Percentiles rank a stretch among this genome's conserved stretches.
Conservation (phyloP, 202 grass and related monocot genomes). For the Alloteropsis angusta region DNA sequence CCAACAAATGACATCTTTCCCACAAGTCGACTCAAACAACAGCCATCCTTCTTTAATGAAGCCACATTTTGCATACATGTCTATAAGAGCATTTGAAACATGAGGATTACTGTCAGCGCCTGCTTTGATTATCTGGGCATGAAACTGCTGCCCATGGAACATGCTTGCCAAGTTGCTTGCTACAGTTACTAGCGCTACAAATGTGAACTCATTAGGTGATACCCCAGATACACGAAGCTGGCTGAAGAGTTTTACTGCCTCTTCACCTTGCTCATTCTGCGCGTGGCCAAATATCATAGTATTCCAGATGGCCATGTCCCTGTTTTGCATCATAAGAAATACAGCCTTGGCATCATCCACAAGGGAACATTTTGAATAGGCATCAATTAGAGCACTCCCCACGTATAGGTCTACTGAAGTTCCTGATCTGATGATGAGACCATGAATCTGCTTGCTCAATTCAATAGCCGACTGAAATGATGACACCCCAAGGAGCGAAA, state of each 20-base stretch:
- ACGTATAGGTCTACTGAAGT: slow-evolving; percentile 43
- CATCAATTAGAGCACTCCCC: slow-evolving; percentile 63
- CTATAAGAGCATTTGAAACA: slow-evolving; percentile 68
- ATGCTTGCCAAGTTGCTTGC: slow-evolving; percentile 63
- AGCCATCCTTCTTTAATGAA: slow-evolving; percentile 51
- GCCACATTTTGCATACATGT: slow-evolving; percentile 88
- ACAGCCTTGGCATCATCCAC: slow-evolving; percentile 55
- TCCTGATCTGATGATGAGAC: slow-evolving; percentile 56
- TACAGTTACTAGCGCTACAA: slow-evolving; percentile 60
- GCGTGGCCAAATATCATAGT: slow-evolving; percentile 64
- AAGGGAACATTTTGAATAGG: slow-evolving; percentile 69
- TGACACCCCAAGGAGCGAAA: slow-evolving; percentile 58
- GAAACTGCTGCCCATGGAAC: slow-evolving; percentile 62
- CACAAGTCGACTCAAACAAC: slow-evolving; percentile 51
- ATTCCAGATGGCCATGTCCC: slow-evolving; percentile 66
- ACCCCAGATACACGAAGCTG: slow-evolving; percentile 32
- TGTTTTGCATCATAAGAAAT: slow-evolving; percentile 43
- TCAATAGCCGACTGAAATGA: slow-evolving; percentile 41
- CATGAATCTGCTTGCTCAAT: slow-evolving; percentile 64
- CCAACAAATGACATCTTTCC: slow-evolving; percentile 62
- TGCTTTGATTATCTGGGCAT: slow-evolving; percentile 57
- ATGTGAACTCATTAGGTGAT: slow-evolving; percentile 59
- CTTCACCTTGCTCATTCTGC: slow-evolving; percentile 60
- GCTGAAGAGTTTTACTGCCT: slow-evolving; percentile 60
- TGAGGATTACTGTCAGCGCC: slow-evolving; percentile 41